Percentiles rank a stretch among this genome's conserved stretches.
Conservation (phyloP, 352 stramenopile species). For the Pythium scleroteichum region DNA sequence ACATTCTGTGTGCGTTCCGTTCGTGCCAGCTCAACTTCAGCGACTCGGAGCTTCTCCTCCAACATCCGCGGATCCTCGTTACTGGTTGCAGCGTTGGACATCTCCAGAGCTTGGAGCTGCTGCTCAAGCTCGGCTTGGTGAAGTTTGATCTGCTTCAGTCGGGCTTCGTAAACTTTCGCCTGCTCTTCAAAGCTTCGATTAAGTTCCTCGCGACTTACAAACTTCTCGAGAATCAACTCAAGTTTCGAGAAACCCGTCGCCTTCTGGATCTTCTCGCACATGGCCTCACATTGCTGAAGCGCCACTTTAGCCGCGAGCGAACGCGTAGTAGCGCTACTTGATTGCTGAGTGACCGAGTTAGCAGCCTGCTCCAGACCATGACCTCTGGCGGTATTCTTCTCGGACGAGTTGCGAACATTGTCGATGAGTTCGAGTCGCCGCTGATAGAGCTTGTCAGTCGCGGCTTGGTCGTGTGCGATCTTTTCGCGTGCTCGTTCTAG, state of each 20-base stretch:
- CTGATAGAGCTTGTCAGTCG: conserved; percentile 70
- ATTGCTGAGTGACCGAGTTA: conserved; percentile 29
- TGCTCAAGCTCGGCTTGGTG: conserved; percentile 70
- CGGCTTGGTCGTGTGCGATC: conserved; percentile 63
- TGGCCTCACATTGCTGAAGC: conserved; percentile 77
- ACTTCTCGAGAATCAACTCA: conserved; percentile 79
- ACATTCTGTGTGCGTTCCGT: conserved; percentile 65
- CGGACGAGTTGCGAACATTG: conserved; percentile 39
- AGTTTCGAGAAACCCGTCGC: conserved; percentile 79
- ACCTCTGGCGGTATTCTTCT: conserved; percentile 14
- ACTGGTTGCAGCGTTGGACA: conserved; percentile 49
- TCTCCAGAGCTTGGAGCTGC: conserved; percentile 63
- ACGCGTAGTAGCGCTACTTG: conserved; percentile 40
- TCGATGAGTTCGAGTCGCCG: conserved; percentile 75
- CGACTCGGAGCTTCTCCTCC: conserved; percentile 69
- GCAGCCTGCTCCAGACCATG: conserved; percentile 30
- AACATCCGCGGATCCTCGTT: conserved; percentile 68
- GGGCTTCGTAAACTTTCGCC: conserved; percentile 74
- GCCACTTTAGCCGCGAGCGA: conserved; percentile 72
- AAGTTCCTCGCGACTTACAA: conserved; percentile 72
- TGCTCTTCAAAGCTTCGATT: conserved; percentile 84
- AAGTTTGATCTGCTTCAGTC: conserved; percentile 80
- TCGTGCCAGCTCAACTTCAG: conserved; percentile 66
- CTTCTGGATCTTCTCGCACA: conserved; percentile 85
- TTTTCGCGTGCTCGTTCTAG: conserved; percentile 64